Conservation (phyloP, 148 eudicot genomes). For the Selenicereus undatus region DNA sequence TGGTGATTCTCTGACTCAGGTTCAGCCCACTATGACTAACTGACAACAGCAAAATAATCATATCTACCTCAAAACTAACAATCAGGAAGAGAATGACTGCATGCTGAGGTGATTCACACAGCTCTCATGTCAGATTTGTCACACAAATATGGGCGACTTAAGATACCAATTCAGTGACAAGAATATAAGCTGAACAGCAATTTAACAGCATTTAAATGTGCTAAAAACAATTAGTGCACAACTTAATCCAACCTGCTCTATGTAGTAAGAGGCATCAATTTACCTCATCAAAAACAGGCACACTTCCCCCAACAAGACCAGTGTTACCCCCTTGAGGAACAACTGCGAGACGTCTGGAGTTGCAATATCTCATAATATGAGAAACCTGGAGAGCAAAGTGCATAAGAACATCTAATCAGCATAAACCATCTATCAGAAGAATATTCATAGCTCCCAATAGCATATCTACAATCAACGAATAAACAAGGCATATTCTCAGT, state of each 20-base stretch:
- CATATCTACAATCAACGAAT: too few species aligned
- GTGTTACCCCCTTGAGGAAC: conserved; percentile 99
- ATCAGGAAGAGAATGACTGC: not conserved
- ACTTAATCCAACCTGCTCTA: not conserved
- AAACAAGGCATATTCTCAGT: not conserved
- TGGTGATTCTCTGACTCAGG: not conserved
- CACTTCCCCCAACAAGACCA: conserved; percentile 99
- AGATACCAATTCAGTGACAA: not conserved
- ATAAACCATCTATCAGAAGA: not conserved
- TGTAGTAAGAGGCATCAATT: not conserved
- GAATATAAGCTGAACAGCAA: not conserved
- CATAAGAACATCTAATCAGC: not conserved
- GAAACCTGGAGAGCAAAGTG: conserved; percentile 57
- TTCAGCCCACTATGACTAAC: not conserved
- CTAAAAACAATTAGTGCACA: not conserved
- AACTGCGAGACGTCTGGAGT: conserved; percentile 71
- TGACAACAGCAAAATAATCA: not conserved
- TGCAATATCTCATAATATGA: conserved; percentile 66
- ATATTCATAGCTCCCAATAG: too few species aligned
- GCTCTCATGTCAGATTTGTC: not conserved
- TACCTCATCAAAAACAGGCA: conserved; percentile 97
- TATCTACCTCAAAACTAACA: not conserved
- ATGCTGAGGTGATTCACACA: not conserved
- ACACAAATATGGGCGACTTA: not conserved
- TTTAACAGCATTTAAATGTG: not conserved